These are phyloP conservation scores for Populus hybrid DNA, from an alignment of 441 rosid genomes.

Conservation along the genomic window DNA sequence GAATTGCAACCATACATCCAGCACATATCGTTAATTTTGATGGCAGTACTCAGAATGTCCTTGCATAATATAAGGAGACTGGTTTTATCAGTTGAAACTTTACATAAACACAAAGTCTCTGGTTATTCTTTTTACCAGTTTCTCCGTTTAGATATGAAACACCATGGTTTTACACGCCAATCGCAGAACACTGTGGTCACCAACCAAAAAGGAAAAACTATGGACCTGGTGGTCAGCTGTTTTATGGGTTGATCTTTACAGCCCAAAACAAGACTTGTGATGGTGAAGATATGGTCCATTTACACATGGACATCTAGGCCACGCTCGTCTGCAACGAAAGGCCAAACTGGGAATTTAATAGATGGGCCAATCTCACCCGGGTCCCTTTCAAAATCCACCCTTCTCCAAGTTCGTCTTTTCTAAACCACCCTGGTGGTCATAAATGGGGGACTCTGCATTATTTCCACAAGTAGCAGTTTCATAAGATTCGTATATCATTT, in stretches of 20 bases:
- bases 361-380: neutral
- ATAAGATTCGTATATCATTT: neutral
- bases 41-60: no score
- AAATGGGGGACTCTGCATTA: neutral
- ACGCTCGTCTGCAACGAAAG: neutral
- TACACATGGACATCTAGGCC: neutral
- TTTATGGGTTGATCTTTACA: no score
- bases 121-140: neutral
- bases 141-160: neutral
- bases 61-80: no score
- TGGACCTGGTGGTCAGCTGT: neutral
- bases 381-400: neutral
- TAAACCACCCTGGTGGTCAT: neutral
- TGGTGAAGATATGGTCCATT: neutral
- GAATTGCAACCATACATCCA: no score
- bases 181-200: no score
- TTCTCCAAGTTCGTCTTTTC: neutral
- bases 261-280: neutral
- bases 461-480: neutral
- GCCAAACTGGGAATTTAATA: neutral
- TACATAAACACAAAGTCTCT: neutral
- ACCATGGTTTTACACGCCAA: no score
- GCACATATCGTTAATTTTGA: no score
- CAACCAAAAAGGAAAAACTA: no score
- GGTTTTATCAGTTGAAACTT: neutral